These are phyloP conservation scores for Alnus glutinosa DNA, from an alignment of 306 rosid species.

Conservation along the genomic window DNA sequence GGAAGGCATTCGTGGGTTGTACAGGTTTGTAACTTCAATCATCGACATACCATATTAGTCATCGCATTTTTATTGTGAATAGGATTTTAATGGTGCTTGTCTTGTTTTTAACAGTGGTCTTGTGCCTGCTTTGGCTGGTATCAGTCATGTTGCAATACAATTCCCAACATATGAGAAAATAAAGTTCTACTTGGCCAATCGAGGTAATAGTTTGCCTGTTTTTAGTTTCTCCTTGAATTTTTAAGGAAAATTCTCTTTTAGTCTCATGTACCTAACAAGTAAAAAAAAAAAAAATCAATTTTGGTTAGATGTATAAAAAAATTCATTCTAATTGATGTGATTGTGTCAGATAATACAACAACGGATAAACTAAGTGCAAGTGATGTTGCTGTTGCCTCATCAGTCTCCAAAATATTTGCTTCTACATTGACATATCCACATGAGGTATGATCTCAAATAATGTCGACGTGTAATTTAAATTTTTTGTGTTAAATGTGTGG, in stretches of 20 bases:
- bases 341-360: conserved; percentile 53
- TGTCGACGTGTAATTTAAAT: conserved; percentile 15
- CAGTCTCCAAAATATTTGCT: conserved; percentile 85
- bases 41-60: conserved; percentile 9
- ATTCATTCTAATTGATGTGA: not conserved
- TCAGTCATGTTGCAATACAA: conserved; percentile 90
- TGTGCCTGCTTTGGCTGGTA: conserved; percentile 89
- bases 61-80: conserved; percentile 10
- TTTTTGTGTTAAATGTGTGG: conserved; percentile 2
- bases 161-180: conserved; percentile 80
- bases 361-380: conserved; percentile 70
- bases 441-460: conserved; percentile 55
- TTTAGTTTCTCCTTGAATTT: conserved; percentile 1
- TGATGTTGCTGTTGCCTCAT: conserved; percentile 86
- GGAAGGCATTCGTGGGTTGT: conserved; percentile 88
- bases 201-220: conserved; percentile 48
- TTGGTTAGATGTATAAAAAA: not conserved
- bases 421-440: conserved; percentile 90
- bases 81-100: conserved; percentile 19
- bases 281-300: not conserved
- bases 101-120: conserved; percentile 62
- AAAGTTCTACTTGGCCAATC: conserved; percentile 63
- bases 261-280: not conserved
- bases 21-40: conserved; percentile 57
- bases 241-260: not conserved